Evolutionary conservation across 805 yeast species (phyloP).

Genomic region (Teunomyces barrocoloradensis): DNA sequence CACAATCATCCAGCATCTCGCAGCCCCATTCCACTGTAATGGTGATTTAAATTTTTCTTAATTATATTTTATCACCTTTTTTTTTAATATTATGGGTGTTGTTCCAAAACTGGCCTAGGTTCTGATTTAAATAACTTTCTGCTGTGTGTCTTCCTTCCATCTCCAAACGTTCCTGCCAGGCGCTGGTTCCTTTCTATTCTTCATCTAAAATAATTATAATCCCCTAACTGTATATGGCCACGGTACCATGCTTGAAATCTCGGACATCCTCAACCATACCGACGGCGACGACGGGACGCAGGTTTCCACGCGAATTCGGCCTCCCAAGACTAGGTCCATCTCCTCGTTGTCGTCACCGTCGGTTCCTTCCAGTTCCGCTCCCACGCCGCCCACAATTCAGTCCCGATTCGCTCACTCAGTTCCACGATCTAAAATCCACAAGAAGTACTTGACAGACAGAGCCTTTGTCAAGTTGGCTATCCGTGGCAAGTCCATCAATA

Average conservation of each 20-base stretch:
- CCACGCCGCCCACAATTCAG: neutral
- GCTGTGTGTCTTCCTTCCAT: neutral
- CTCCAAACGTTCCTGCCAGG: neutral
- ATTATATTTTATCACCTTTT: constrained; percentile 1
- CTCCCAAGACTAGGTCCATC: neutral
- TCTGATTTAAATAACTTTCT: constrained; percentile 1
- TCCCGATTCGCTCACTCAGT: neutral
- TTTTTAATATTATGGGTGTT: constrained; percentile 2
- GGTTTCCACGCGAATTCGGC: neutral
- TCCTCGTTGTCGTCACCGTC: constrained; percentile 6
- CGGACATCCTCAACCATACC: constrained; percentile 16
- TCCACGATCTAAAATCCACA: constrained; percentile 14
- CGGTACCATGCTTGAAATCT: constrained; percentile 16
- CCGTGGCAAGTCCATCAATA: constrained; percentile 28
- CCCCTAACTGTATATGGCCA: neutral
- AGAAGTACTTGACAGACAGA: constrained; percentile 6
- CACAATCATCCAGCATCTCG: neutral
- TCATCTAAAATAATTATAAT: neutral
- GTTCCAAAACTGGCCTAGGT: neutral
- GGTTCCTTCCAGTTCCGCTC: neutral
- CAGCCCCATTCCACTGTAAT: neutral
- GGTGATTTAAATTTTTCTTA: constrained; percentile 1
- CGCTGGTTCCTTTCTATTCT: neutral
- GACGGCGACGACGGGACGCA: constrained; percentile 3
- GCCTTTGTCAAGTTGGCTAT: constrained; percentile 23